Evolutionary conservation across 1,284 basidiomycete genomes (phyloP).

Genomic region (Lignosus rhinocerotis): DNA sequence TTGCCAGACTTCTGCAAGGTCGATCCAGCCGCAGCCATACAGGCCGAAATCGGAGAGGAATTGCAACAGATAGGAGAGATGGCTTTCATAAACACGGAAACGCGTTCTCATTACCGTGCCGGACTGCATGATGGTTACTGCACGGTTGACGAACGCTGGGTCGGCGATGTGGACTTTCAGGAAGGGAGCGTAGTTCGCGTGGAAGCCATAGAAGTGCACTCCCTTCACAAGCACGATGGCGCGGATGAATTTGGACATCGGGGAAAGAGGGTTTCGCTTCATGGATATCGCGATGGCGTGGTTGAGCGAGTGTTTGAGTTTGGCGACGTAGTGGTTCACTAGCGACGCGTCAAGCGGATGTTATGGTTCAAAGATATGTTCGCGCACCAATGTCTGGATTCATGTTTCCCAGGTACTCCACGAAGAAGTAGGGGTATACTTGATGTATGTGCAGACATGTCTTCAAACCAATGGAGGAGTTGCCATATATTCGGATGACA

Average conservation of each 20-base stretch:
- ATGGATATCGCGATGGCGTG: constrained; percentile 75
- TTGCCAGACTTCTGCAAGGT: constrained; percentile 62
- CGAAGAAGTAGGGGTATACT: constrained; percentile 80
- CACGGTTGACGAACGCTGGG: constrained; percentile 67
- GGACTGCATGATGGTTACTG: constrained; percentile 75
- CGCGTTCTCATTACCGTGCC: constrained; percentile 79
- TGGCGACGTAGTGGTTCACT: constrained; percentile 73
- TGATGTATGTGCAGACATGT: constrained; percentile 91
- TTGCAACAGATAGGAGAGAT: constrained; percentile 87
- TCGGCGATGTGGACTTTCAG: constrained; percentile 86
- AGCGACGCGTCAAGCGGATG: constrained; percentile 1
- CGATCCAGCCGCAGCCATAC: constrained; percentile 92
- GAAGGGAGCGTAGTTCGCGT: constrained; percentile 83
- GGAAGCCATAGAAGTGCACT: constrained; percentile 95
- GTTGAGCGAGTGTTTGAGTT: constrained; percentile 73
- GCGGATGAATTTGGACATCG: constrained; percentile 62
- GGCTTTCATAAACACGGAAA: constrained; percentile 86
- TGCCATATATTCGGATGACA: constrained; percentile 85
- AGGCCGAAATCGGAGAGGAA: constrained; percentile 96
- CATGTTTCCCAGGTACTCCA: constrained; percentile 67
- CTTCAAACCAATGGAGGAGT: constrained; percentile 75
- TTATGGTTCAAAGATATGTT: constrained; percentile 2
- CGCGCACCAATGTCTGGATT: constrained; percentile 47
- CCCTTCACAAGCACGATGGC: constrained; percentile 89
- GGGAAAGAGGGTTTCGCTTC: constrained; percentile 59